phyloP scores from a whole-genome alignment of 768 basidiomycete genomes.

The Boletus rubescentipes region DNA sequence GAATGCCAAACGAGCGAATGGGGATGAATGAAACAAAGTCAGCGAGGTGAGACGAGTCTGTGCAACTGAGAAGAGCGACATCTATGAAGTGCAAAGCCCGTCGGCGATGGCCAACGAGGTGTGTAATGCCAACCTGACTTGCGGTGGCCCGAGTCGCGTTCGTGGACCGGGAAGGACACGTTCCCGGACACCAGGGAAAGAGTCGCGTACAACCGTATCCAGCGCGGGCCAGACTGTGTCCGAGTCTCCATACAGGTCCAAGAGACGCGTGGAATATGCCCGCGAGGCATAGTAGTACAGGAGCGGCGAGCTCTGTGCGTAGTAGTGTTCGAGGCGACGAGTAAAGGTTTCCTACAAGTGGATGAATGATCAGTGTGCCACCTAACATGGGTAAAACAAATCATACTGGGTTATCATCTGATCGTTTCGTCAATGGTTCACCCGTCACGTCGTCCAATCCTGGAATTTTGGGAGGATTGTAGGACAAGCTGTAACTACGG shows the following conservation, averaged over 20 bases:
- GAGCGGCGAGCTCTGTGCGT: slow-evolving; percentile 75
- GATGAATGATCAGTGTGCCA: slow-evolving; percentile 9
- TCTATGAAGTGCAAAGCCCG: slow-evolving; percentile 14
- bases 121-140: slow-evolving; percentile 14
- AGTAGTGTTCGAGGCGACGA: slow-evolving; percentile 73
- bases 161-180: slow-evolving; percentile 32
- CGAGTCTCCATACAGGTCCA: slow-evolving; percentile 63
- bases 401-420: slow-evolving; percentile 81
- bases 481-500: slow-evolving; percentile 82
- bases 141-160: slow-evolving; percentile 18
- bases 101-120: slow-evolving; percentile 9
- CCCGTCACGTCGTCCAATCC: slow-evolving; percentile 86
- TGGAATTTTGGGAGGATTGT: slow-evolving; percentile 75
- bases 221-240: slow-evolving; percentile 84
- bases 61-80: not conserved
- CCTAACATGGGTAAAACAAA: not conserved
- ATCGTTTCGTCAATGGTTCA: slow-evolving; percentile 74
- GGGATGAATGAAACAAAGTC: not conserved
- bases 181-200: slow-evolving; percentile 57
- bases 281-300: slow-evolving; percentile 62
- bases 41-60: not conserved
- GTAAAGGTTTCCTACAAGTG: slow-evolving; percentile 66
- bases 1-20: slow-evolving; percentile 17
- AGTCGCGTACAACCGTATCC: slow-evolving; percentile 53
- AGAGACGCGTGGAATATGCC: slow-evolving; percentile 45